Evolutionary conservation across 163 green algal species (phyloP).

Genomic region (Prototheca stagnorum): DNA sequence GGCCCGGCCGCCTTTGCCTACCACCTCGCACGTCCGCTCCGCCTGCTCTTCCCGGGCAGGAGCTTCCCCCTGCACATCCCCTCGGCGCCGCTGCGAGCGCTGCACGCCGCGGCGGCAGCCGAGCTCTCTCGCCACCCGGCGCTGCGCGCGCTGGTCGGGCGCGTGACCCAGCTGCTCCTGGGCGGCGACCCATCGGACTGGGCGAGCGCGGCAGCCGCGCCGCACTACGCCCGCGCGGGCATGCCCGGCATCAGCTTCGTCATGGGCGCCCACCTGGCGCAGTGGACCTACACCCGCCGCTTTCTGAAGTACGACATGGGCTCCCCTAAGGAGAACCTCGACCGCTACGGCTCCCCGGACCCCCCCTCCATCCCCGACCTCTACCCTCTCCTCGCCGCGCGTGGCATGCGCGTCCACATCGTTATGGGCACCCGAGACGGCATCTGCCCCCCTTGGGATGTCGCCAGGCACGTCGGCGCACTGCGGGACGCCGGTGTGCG

Average conservation of each 20-base stretch:
- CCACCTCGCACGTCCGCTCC: not conserved
- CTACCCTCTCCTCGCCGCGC: conserved; percentile 49
- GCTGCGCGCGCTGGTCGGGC: conserved; percentile 22
- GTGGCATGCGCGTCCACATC: conserved; percentile 71
- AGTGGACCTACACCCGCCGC: conserved; percentile 32
- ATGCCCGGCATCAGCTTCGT: conserved; percentile 80
- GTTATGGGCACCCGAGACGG: conserved; percentile 58
- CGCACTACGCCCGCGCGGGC: conserved; percentile 70
- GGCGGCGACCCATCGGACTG: conserved; percentile 69
- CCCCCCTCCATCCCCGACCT: conserved; percentile 55
- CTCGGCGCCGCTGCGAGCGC: conserved; percentile 39
- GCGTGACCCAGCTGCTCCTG: conserved; percentile 21
- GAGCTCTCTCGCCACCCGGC: conserved; percentile 46
- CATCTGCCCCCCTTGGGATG: conserved; percentile 46
- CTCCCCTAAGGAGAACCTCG: conserved; percentile 28
- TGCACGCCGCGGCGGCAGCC: conserved; percentile 50
- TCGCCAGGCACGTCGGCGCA: conserved; percentile 31
- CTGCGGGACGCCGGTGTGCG: conserved; percentile 40
- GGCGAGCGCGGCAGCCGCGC: conserved; percentile 75
- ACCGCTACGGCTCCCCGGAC: conserved; percentile 38
- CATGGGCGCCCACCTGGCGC: conserved; percentile 34
- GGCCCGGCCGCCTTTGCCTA: conserved; percentile 2
- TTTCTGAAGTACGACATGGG: conserved; percentile 83
- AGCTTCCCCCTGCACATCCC: conserved; percentile 39
- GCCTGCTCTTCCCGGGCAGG: conserved; percentile 1